Conservation (phyloP, 495 filamentous ascomycete species). For the Penicillium lagena region DNA sequence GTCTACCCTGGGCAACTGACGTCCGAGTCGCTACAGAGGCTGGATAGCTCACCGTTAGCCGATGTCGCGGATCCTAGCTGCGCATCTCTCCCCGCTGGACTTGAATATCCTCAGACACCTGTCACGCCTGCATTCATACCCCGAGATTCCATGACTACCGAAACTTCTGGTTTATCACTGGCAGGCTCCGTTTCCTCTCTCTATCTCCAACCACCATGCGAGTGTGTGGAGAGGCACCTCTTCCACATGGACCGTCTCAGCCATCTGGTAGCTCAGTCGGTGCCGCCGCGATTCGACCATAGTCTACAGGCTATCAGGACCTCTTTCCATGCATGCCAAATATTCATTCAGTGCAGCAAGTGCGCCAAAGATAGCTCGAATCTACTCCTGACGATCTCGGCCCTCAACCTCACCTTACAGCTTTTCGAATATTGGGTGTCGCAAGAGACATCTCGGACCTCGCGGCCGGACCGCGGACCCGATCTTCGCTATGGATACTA, state of each 20-base stretch:
- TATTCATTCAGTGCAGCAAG: conserved; percentile 29
- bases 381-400: conserved; percentile 25
- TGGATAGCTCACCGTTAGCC: conserved; percentile 15
- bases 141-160: conserved; percentile 23
- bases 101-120: conserved; percentile 20
- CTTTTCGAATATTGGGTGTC: conserved; percentile 31
- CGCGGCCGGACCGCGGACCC: conserved; percentile 11
- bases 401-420: conserved; percentile 28
- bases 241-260: conserved; percentile 31
- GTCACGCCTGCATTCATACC: conserved; percentile 33
- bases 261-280: conserved; percentile 22
- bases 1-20: conserved; percentile 15
- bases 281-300: conserved; percentile 30
- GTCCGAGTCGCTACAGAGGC: not conserved
- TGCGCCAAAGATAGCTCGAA: conserved; percentile 32
- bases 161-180: conserved; percentile 24
- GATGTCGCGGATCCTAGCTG: conserved; percentile 12
- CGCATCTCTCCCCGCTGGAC: conserved; percentile 11
- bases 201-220: conserved; percentile 18
- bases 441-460: conserved; percentile 15
- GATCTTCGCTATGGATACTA: conserved; percentile 34
- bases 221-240: conserved; percentile 28
- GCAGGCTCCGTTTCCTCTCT: conserved; percentile 17
- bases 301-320: conserved; percentile 30
- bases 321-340: conserved; percentile 25